A percentile compares a stretch with the other conserved stretches of the same genome.
Conservation (phyloP, 768 basidiomycete genomes). For the Suillus sp. region DNA sequence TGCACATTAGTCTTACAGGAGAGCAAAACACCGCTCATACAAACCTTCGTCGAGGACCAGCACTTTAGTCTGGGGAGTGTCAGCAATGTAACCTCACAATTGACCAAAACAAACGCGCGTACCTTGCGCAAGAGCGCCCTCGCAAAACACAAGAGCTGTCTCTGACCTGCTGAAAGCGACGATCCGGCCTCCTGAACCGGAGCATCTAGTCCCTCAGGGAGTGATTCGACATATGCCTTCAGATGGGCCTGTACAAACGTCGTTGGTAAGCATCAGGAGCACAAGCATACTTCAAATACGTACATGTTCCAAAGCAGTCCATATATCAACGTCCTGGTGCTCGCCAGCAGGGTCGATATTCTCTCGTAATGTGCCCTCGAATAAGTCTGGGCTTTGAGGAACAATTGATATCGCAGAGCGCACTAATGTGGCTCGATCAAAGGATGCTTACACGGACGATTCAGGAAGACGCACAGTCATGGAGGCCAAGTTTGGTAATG, state of each 20-base stretch:
- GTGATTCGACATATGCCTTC: conserved; percentile 64
- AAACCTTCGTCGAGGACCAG: conserved; percentile 91
- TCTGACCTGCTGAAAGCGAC: conserved; percentile 82
- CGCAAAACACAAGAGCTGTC: conserved; percentile 88
- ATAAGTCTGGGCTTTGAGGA: conserved; percentile 74
- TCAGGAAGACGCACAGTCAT: conserved; percentile 42
- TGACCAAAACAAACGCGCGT: conserved; percentile 3
- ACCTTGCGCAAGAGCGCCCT: conserved; percentile 80
- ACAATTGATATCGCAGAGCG: conserved; percentile 84
- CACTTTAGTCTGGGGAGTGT: conserved; percentile 63
- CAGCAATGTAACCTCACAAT: neutral
- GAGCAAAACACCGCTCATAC: conserved; percentile 4
- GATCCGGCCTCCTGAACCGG: conserved; percentile 76
- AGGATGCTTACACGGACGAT: neutral
- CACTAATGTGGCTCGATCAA: conserved; percentile 37
- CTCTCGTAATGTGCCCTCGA: conserved; percentile 75
- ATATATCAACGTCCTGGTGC: conserved; percentile 79
- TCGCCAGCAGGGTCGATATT: conserved; percentile 88
- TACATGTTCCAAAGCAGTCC: conserved; percentile 79
- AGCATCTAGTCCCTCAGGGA: conserved; percentile 72
- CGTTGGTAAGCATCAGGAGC: neutral
- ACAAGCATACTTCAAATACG: conserved; percentile 5
- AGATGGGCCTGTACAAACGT: conserved; percentile 53
- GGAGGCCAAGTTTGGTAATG: conserved; percentile 72
- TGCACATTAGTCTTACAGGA: conserved; percentile 3